Conservation (phyloP, 148 eudicot genomes). For the Camellia lanceoleosa region DNA sequence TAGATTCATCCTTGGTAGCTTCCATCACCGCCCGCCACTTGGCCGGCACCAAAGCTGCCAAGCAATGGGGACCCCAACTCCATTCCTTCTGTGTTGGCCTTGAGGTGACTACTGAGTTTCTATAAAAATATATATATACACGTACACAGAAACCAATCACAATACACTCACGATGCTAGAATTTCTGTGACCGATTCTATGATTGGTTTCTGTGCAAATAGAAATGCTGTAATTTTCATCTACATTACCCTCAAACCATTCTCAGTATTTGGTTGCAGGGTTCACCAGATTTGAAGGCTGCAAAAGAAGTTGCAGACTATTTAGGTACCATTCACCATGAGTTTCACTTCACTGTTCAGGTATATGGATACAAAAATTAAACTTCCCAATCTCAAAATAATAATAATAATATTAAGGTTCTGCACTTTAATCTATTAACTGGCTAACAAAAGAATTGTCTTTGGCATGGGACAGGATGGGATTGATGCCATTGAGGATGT, state of each 20-base stretch:
- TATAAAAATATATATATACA: not conserved
- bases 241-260: not conserved
- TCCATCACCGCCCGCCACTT: conserved; percentile 74
- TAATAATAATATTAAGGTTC: no score
- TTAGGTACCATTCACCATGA: conserved; percentile 92
- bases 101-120: conserved; percentile 38
- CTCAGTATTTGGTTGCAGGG: conserved; percentile 39
- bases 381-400: not conserved
- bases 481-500: conserved; percentile 98
- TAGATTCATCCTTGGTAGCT: conserved; percentile 88
- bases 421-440: not conserved
- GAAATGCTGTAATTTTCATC: no score
- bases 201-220: no score
- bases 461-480: conserved; percentile 54
- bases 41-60: conserved; percentile 70
- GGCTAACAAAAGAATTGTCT: not conserved
- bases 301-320: conserved; percentile 82
- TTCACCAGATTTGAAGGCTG: conserved; percentile 88
- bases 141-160: not conserved
- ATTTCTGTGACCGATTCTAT: no score
- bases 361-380: conserved; percentile 8
- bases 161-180: no score
- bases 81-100: conserved; percentile 96
- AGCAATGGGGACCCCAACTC: conserved; percentile 82
- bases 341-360: conserved; percentile 88